Conservation (phyloP, 1,139 yeast species). For the Geotrichum candidum region DNA sequence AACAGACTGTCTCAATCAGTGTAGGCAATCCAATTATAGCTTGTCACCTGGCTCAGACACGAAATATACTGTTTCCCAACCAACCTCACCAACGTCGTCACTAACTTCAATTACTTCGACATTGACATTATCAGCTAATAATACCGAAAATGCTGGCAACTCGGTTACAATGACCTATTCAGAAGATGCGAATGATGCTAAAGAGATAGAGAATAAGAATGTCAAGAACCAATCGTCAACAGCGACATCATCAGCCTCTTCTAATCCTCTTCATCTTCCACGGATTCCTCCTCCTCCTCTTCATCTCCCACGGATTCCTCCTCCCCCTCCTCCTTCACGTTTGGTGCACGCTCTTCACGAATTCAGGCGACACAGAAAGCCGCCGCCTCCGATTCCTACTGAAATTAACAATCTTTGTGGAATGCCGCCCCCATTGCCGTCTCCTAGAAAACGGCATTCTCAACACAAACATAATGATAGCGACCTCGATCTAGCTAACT, state of each 20-base stretch:
- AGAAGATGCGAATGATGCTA: neutral
- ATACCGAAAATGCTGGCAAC: neutral
- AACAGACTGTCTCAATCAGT: neutral
- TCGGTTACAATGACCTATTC: neutral
- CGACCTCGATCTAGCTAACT: neutral
- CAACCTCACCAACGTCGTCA: neutral
- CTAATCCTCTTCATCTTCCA: neutral
- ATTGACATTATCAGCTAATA: neutral
- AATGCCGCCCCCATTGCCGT: neutral
- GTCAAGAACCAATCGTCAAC: neutral
- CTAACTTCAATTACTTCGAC: neutral
- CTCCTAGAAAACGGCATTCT: neutral
- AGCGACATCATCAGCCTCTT: neutral
- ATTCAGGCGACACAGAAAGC: neutral
- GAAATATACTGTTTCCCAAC: neutral
- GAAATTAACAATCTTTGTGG: neutral
- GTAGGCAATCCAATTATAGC: neutral
- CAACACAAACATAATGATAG: neutral
- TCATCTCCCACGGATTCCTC: neutral
- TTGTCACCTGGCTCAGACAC: neutral
- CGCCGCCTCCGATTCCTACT: neutral
- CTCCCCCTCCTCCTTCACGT: conserved; percentile 1
- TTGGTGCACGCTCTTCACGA: neutral
- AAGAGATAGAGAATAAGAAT: neutral
- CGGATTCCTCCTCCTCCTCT: neutral